Evolutionary conservation across 176 grass and related monocot species (phyloP), one percentile per base, ranked within the genome.

Genomic region (Triticum dicoccoides): DNA sequence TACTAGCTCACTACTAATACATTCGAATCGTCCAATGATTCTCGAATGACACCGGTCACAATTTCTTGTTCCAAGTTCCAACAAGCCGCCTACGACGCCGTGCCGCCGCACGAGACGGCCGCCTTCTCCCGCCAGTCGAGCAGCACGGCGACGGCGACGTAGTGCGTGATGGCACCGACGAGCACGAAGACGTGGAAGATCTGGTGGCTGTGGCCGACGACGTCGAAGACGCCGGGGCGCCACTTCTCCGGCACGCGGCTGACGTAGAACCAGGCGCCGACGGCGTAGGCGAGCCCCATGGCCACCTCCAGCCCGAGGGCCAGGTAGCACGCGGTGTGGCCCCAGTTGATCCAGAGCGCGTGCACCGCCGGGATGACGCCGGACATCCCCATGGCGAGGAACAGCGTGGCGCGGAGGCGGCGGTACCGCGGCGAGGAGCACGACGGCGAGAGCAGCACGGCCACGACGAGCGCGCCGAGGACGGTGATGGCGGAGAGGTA

Each of bases 111-210:
- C 6, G 87, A 30, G 38, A 23, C 84, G 59, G 85, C 70, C 24
- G 65, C 66, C 64, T 89, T 89, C 78, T 98, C 85, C 49, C 96
- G 84, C 93, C 93, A 95, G 68, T 91, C 23, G 23, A 98, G 83
- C 21, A 96, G 81, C 83, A 96, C 76, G 29, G 86, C 59, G 18
- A 91, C 87, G 47, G 93, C 93, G 11, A 82, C 76, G 54, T 98
- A 98, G 81, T 98, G 96, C 20, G 88, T 92, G 14, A 83, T 47
- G 21, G 97, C 97, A 0, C 97, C 97, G 30, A 82, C 61, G 84
- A 99, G 87, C 30, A 99, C 97, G 42, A 99, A 77, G 35, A 89
- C 83, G n/a, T 99, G 97, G 84, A 99, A 99, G 80, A 99, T 94
- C 90, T 99, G 97, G 73, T 99, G 97, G 83, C 97, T 99, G 69